These are phyloP conservation scores for Alternaria alternata DNA, from an alignment of 2,329 filamentous ascomycete species.

Conservation along the genomic window DNA sequence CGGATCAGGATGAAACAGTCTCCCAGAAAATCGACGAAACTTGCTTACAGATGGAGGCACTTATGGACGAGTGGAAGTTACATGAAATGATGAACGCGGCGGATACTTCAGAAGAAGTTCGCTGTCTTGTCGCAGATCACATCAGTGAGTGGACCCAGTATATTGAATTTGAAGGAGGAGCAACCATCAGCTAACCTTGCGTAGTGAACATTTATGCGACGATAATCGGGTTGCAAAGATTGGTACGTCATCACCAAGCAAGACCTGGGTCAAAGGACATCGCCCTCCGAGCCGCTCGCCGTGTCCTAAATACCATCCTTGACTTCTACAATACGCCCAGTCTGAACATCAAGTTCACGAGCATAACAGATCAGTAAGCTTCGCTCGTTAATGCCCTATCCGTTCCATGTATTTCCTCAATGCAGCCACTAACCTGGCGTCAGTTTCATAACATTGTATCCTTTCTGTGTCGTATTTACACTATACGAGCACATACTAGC, in stretches of 20 bases:
- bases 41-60: constrained; percentile 18
- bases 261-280: constrained; percentile 19
- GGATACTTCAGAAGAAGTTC: constrained; percentile 7
- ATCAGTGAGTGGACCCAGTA: constrained; percentile 11
- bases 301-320: constrained; percentile 32
- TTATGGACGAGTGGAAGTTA: constrained; percentile 29
- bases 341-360: constrained; percentile 10
- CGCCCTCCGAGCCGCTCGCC: constrained; percentile 33
- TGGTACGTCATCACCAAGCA: constrained; percentile 15
- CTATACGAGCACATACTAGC: constrained; percentile 42
- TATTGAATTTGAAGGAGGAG: neutral
- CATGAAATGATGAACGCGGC: constrained; percentile 21
- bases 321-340: constrained; percentile 21
- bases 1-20: constrained; percentile 5
- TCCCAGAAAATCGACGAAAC: constrained; percentile 25
- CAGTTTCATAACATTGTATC: constrained; percentile 42
- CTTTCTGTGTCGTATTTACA: constrained; percentile 41
- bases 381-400: neutral
- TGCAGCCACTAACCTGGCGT: neutral
- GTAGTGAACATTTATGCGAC: constrained; percentile 33
- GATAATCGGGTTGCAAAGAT: constrained; percentile 37
- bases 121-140: constrained; percentile 35
- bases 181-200: neutral
- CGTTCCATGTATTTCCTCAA: neutral
- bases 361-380: constrained; percentile 33